These are phyloP conservation scores for Clarireedia homoeocarpa DNA, from an alignment of 2,329 filamentous ascomycete genomes.

Conservation along the genomic window DNA sequence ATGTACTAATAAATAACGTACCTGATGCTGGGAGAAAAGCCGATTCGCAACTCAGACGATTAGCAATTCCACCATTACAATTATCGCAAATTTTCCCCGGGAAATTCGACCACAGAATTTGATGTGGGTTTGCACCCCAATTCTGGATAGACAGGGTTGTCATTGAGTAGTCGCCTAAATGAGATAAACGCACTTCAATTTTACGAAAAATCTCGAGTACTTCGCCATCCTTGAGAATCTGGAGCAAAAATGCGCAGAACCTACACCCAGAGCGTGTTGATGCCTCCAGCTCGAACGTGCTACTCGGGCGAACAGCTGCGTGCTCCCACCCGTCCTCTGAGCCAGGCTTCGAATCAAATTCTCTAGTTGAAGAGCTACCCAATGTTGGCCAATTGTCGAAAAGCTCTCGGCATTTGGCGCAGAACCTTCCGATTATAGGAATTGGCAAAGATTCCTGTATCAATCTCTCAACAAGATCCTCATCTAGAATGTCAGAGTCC, in stretches of 20 bases:
- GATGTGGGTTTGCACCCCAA: background rate
- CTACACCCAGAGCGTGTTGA: conserved; percentile 9
- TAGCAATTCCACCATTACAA: no score
- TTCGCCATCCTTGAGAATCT: conserved; percentile 9
- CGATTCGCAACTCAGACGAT: background rate
- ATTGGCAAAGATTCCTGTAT: background rate
- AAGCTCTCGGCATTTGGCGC: background rate
- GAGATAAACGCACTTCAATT: conserved; percentile 9
- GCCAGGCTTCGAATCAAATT: background rate
- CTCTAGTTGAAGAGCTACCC: background rate
- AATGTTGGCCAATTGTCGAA: background rate
- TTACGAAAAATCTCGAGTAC: conserved; percentile 10
- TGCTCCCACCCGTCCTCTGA: background rate
- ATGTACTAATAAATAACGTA: background rate
- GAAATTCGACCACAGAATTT: no score
- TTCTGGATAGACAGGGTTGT: background rate
- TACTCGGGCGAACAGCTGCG: background rate
- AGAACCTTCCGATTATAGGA: background rate
- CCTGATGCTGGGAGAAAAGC: background rate
- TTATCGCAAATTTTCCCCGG: no score
- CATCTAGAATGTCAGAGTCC: background rate
- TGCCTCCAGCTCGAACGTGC: conserved; percentile 11
- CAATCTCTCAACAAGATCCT: background rate
- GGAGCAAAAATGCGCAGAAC: conserved; percentile 12
- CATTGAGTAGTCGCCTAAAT: background rate